Base-by-base conservation (phyloP, 305 asterid genomes). In the Striga hermonthica region DNA sequence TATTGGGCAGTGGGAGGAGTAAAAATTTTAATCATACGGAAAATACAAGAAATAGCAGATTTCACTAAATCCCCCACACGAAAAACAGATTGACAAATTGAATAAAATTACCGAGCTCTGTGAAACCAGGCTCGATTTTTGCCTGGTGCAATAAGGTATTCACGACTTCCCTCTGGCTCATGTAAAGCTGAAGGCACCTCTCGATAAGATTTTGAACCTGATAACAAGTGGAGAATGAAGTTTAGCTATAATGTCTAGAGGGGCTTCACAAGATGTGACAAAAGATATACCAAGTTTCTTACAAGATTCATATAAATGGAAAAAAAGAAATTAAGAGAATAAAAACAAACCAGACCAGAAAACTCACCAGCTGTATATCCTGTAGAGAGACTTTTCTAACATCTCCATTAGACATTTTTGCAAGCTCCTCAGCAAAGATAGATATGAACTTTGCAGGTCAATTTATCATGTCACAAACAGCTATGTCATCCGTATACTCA, bases 161-260 rank as follows among this genome's bases (percentile, higher is more conserved):
- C 67, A 83, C 83, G 40, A 81, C 86, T 83, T 90, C 97, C 62
- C 68, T 76, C 74, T 74, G 84, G 69, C 71, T 84, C 97, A 86
- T 88, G 86, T 90, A 90, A 71, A 84, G 91, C 77, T 83, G 95
- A 76, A 90, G 87, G 69, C 97, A 90, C 74, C 90, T 83, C 78
- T 90, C 97, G 14, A 90, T 84, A 56, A 90, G 95, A 79, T 83
- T 79, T 62, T 88, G 96, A 73, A 90, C 96, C 97, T 90, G 83
- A 60, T 4, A 76, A 16, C 53, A 47, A 14, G 39, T 38, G 34
- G 65, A 57, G 12, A 37, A 36, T 61, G 16, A 76, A 52, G 45
- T 47, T 69, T 39, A 49, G 55, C 1, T 3, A 55, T 57, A 44
- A 28, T 13, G 13, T 28, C 14, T 36, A 13, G 13, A 44, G n/a